Evolutionary conservation across 352 stramenopile species (phyloP).

Genomic region (Phytophthora podocarpi): DNA sequence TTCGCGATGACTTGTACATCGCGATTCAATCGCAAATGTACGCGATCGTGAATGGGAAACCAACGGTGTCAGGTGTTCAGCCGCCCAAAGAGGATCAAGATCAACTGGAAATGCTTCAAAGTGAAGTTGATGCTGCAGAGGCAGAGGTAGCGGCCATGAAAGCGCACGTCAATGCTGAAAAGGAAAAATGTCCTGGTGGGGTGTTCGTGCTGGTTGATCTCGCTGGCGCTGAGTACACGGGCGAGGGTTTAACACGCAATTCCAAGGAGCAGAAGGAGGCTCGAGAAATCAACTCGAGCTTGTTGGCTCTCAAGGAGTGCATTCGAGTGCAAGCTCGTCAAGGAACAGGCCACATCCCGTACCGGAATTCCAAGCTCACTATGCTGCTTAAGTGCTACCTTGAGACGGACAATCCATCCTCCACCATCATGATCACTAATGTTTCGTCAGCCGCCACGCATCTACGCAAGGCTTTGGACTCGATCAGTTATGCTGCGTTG

Average conservation of each 20-base stretch:
- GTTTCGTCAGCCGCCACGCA: slow-evolving; percentile 40
- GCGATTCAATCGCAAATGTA: slow-evolving; percentile 53
- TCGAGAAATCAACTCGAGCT: slow-evolving; percentile 45
- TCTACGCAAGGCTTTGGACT: slow-evolving; percentile 36
- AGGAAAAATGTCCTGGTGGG: slow-evolving; percentile 25
- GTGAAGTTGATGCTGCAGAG: slow-evolving; percentile 25
- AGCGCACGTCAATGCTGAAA: slow-evolving; percentile 20
- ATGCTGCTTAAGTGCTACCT: slow-evolving; percentile 53
- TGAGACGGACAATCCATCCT: slow-evolving; percentile 14
- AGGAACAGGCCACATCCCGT: slow-evolving; percentile 31
- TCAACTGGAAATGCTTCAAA: slow-evolving; percentile 25
- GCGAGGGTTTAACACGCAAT: slow-evolving; percentile 36
- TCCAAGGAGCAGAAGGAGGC: slow-evolving; percentile 20
- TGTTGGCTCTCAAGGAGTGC: slow-evolving; percentile 59
- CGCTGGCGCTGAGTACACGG: slow-evolving; percentile 61
- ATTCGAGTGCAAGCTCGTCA: slow-evolving; percentile 34
- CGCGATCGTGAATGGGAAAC: slow-evolving; percentile 37
- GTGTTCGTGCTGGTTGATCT: slow-evolving; percentile 59
- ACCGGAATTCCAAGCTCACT: slow-evolving; percentile 52
- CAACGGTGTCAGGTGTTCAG: slow-evolving; percentile 7
- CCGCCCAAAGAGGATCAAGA: slow-evolving; percentile 30
- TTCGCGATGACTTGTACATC: slow-evolving; percentile 55
- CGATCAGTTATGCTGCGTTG: slow-evolving; percentile 50
- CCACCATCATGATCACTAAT: slow-evolving; percentile 54
- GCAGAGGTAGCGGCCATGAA: slow-evolving; percentile 22